Evolutionary conservation across 495 filamentous ascomycete species (phyloP).

Genomic region (Collariella sp.): DNA sequence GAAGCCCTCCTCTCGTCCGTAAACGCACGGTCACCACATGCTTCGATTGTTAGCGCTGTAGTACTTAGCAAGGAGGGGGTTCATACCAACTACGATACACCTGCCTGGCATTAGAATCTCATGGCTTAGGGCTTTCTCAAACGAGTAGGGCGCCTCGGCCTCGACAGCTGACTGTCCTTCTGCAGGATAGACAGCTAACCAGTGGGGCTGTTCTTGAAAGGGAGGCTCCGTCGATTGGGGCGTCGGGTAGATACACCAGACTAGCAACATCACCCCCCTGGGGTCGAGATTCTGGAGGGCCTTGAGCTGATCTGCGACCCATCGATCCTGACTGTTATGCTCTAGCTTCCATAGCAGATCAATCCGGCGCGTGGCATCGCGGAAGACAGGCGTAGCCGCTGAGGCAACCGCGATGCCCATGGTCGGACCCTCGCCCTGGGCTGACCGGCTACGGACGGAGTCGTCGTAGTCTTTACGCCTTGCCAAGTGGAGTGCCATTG

Average conservation of each 20-base stretch:
- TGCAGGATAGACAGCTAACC: background rate
- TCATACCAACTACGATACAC: conserved; percentile 1
- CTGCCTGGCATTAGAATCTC: background rate
- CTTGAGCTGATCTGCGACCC: background rate
- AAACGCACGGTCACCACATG: conserved; percentile 1
- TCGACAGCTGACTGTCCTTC: background rate
- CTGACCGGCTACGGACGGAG: background rate
- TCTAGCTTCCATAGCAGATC: conserved; percentile 2
- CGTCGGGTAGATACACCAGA: conserved; percentile 3
- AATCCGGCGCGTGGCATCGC: background rate
- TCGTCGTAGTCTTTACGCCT: background rate
- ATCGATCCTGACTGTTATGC: background rate
- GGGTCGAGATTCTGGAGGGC: background rate
- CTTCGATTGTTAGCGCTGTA: background rate
- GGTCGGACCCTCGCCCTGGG: background rate
- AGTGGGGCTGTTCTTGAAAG: background rate
- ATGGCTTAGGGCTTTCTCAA: conserved; percentile 1
- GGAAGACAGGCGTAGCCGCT: background rate
- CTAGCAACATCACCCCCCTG: background rate
- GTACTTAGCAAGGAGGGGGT: background rate
- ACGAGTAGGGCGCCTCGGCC: conserved; percentile 3
- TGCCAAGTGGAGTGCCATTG: conserved; percentile 3
- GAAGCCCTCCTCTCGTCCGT: conserved; percentile 1
- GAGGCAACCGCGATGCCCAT: background rate
- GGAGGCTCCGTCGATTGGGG: background rate